Evolutionary conservation across 176 grass and related monocot genomes (phyloP).

Genomic region (Hordeum marinum): DNA sequence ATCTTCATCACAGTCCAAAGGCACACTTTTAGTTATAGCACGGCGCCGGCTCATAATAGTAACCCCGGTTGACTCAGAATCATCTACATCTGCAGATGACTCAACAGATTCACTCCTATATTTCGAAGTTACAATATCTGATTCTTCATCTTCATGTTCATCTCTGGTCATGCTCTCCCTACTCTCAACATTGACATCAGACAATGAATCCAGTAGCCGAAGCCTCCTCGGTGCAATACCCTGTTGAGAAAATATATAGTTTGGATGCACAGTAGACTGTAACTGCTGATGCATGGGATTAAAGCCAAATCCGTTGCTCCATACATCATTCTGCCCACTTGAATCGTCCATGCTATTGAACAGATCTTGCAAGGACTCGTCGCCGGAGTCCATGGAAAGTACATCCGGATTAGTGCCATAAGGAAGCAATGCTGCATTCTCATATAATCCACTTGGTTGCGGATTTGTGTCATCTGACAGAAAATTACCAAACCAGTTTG

Average conservation of each 20-base stretch:
- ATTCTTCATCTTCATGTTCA: conserved; percentile 36
- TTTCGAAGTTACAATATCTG: conserved; percentile 12
- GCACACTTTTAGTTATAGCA: conserved; percentile 18
- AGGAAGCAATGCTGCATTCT: conserved; percentile 48
- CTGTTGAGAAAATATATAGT: conserved; percentile 10
- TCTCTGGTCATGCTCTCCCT: background rate
- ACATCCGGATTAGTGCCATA: conserved; percentile 57
- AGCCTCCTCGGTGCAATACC: conserved; percentile 54
- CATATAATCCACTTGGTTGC: conserved; percentile 40
- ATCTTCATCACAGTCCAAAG: conserved; percentile 11
- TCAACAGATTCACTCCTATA: conserved; percentile 4
- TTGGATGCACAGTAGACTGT: conserved; percentile 8
- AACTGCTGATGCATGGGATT: conserved; percentile 16
- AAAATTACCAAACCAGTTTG: conserved; percentile 10
- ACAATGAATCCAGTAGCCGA: conserved; percentile 11
- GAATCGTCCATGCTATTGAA: conserved; percentile 61
- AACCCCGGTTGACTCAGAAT: conserved; percentile 28
- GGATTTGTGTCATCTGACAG: conserved; percentile 13
- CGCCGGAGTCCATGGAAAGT: conserved; percentile 47
- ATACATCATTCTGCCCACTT: conserved; percentile 20
- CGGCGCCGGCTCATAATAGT: background rate
- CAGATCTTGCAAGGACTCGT: conserved; percentile 69
- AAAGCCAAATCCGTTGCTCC: conserved; percentile 28
- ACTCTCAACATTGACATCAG: background rate
- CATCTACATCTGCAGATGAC: conserved; percentile 29